Evolutionary conservation across 2,329 filamentous ascomycete genomes (phyloP).

Genomic region (Colletotrichum endophyticum): DNA sequence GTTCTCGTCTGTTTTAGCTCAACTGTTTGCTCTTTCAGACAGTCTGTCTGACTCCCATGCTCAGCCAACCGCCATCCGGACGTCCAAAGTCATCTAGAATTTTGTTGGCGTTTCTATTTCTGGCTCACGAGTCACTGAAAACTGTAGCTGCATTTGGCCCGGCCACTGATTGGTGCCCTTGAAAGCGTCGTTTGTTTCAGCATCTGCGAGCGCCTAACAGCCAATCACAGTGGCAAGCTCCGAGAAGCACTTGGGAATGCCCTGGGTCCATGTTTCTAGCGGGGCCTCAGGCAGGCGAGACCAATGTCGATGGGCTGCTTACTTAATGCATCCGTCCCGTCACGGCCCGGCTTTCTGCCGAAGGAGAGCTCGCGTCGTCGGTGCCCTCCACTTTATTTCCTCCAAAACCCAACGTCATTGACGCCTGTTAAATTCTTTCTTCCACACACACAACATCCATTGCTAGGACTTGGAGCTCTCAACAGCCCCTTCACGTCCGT

Average conservation of each 20-base stretch:
- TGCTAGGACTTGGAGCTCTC: background rate
- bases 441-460: background rate
- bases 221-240: constrained; percentile 28
- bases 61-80: background rate
- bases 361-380: background rate
- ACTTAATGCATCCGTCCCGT: background rate
- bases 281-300: background rate
- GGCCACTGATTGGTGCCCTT: constrained; percentile 16
- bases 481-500: background rate
- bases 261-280: background rate
- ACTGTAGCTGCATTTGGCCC: background rate
- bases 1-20: background rate
- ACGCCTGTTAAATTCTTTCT: background rate
- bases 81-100: background rate
- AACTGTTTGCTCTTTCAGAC: background rate
- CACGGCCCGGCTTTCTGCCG: constrained; percentile 9
- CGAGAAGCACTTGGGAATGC: background rate
- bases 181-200: constrained; percentile 37
- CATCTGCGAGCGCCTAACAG: constrained; percentile 33
- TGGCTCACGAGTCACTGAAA: background rate
- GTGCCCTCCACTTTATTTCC: background rate
- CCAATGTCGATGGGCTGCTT: background rate
- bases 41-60: background rate
- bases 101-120: constrained; percentile 17
- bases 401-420: constrained; percentile 13